Evolutionary conservation across 2,329 filamentous ascomycete genomes (phyloP).

Genomic region (Aspergillus sclerotialis): DNA sequence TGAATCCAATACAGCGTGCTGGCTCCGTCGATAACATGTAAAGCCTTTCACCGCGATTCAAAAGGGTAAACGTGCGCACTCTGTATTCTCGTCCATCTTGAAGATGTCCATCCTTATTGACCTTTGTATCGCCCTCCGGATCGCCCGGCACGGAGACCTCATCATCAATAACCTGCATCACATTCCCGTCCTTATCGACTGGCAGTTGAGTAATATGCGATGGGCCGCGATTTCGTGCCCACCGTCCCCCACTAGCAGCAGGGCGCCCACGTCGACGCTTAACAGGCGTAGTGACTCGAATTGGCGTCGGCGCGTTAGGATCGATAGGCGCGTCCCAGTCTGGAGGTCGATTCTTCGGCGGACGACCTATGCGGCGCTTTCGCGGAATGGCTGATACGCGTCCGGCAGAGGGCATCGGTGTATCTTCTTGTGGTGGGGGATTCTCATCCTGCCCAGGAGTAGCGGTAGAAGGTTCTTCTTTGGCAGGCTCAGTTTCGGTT

Average conservation of each 20-base stretch:
- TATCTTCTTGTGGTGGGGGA: constrained; percentile 41
- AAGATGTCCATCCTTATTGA: constrained; percentile 80
- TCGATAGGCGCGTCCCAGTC: constrained; percentile 63
- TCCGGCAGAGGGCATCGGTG: constrained; percentile 43
- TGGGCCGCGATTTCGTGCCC: constrained; percentile 66
- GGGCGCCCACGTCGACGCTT: constrained; percentile 53
- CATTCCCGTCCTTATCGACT: constrained; percentile 88
- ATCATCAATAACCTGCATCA: constrained; percentile 83
- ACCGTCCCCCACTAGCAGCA: constrained; percentile 53
- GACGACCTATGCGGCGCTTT: constrained; percentile 71
- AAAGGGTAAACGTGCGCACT: constrained; percentile 88
- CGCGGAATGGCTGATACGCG: constrained; percentile 55
- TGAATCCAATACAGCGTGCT: constrained; percentile 90
- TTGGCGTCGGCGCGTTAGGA: constrained; percentile 37
- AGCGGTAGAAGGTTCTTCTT: constrained; percentile 37
- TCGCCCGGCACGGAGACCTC: constrained; percentile 87
- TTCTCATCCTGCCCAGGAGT: constrained; percentile 36
- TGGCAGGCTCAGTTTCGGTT: constrained; percentile 36
- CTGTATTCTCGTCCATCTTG: constrained; percentile 83
- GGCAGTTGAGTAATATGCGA: constrained; percentile 75
- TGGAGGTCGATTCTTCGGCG: constrained; percentile 74
- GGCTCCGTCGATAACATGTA: constrained; percentile 99
- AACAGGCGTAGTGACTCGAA: constrained; percentile 44
- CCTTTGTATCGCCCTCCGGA: constrained; percentile 81
- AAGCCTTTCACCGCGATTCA: constrained; percentile 71